phyloP scores from a whole-genome alignment of 371 early-diverging fungal genomes.

The Mortierella sp. region DNA sequence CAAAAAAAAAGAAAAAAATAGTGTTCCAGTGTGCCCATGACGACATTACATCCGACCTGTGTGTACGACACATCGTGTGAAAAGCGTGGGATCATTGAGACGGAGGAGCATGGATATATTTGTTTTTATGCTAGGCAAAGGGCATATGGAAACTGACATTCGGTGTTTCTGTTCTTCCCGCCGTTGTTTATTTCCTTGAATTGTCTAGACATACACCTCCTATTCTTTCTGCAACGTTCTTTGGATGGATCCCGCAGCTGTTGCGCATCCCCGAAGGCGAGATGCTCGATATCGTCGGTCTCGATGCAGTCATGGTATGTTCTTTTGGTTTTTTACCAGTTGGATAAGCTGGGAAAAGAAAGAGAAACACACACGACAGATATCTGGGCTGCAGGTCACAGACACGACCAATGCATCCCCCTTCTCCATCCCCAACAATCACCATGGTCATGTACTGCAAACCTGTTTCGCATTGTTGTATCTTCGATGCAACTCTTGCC shows the following conservation, averaged over 20 bases:
- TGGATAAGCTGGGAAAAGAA: background rate
- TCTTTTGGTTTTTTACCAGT: background rate
- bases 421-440: too few species aligned
- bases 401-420: slow-evolving; percentile 1
- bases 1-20: background rate
- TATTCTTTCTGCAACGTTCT: slow-evolving; percentile 64
- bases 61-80: background rate
- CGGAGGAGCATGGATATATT: background rate
- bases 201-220: slow-evolving; percentile 68
- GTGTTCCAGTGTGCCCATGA: background rate
- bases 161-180: slow-evolving; percentile 11
- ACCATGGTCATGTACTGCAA: too few species aligned
- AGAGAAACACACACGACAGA: background rate
- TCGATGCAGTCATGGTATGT: slow-evolving; percentile 72
- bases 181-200: slow-evolving; percentile 4
- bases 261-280: slow-evolving; percentile 62
- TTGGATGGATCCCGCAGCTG: slow-evolving; percentile 75
- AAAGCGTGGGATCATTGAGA: background rate
- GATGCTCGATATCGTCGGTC: slow-evolving; percentile 64
- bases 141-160: background rate
- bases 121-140: too few species aligned
- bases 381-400: background rate
- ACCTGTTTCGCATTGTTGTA: too few species aligned
- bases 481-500: background rate
- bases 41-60: background rate